These are phyloP conservation scores for Chamaenerion angustifolium DNA, from an alignment of 345 rosid genomes.

Conservation along the genomic window DNA sequence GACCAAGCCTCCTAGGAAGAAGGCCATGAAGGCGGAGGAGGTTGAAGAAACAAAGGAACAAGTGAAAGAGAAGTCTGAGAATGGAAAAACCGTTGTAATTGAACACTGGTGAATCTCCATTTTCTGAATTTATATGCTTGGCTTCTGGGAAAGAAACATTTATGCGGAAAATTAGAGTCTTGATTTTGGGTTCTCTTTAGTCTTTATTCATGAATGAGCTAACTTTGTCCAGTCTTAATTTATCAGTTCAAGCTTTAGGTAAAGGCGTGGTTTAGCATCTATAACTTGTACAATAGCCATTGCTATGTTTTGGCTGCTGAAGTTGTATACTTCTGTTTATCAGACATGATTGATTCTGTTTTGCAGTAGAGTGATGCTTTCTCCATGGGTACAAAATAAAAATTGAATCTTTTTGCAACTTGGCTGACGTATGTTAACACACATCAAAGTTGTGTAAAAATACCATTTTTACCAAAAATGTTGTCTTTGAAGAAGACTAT, in stretches of 20 bases:
- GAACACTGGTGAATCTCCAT: slow-evolving; percentile 39
- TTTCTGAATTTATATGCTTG: slow-evolving; percentile 1
- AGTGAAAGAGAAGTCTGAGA: slow-evolving; percentile 8
- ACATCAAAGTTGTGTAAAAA: too few relatives aligned
- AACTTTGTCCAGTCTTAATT: not conserved
- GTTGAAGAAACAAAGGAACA: not conserved
- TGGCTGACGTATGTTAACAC: too few relatives aligned
- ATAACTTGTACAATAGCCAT: too few relatives aligned
- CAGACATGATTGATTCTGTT: too few relatives aligned
- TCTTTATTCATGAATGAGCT: not conserved
- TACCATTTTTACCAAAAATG: too few relatives aligned
- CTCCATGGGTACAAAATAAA: too few relatives aligned
- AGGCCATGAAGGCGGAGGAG: slow-evolving; percentile 5
- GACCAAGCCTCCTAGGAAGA: slow-evolving; percentile 11
- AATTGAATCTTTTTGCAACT: too few relatives aligned
- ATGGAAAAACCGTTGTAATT: slow-evolving; percentile 30
- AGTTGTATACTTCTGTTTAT: too few relatives aligned
- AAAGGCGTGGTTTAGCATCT: too few relatives aligned
- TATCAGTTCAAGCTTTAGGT: not conserved
- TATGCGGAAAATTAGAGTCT: not conserved
- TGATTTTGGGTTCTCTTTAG: not conserved
- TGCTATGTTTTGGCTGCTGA: too few relatives aligned
- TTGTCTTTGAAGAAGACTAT: too few relatives aligned
- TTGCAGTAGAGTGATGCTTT: too few relatives aligned
- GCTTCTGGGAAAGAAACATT: not conserved